A percentile compares a stretch with the other conserved stretches of the same genome.
These are phyloP conservation scores for Heteromeles arbutifolia DNA, from an alignment of 306 rosid genomes.

Conservation along the genomic window DNA sequence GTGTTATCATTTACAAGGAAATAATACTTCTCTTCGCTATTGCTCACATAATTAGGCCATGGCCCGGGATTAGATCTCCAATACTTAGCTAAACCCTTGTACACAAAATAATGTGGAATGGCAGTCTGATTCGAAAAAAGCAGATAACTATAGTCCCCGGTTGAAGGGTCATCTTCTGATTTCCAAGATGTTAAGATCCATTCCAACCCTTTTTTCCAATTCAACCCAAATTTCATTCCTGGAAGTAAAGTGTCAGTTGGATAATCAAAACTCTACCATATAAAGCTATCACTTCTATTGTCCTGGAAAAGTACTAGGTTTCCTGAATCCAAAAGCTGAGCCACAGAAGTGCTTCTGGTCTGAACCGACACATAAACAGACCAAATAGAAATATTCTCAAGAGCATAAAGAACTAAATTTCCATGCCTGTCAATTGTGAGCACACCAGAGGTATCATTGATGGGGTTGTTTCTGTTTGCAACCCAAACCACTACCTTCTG, in stretches of 20 bases:
- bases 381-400: slow-evolving; percentile 15
- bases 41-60: too few species aligned
- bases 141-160: slow-evolving; percentile 5
- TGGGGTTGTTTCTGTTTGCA: slow-evolving; percentile 42
- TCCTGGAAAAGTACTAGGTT: slow-evolving; percentile 4
- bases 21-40: too few species aligned
- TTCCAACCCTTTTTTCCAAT: neutral
- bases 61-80: too few species aligned
- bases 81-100: neutral
- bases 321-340: slow-evolving; percentile 16
- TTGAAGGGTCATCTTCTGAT: slow-evolving; percentile 35
- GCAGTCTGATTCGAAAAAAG: slow-evolving; percentile 19
- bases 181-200: slow-evolving; percentile 17
- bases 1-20: too few species aligned
- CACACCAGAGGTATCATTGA: slow-evolving; percentile 14
- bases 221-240: slow-evolving; percentile 5
- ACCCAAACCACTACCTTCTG: slow-evolving; percentile 27
- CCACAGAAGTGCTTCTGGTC: neutral
- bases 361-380: neutral
- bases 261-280: slow-evolving; percentile 48
- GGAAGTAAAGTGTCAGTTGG: slow-evolving; percentile 33
- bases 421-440: too few species aligned
- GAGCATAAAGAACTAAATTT: too few species aligned
- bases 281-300: neutral
- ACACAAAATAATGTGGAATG: slow-evolving; percentile 4